Base-by-base conservation (phyloP, 2,329 filamentous ascomycete genomes). In the Aspergillus pseudoviridinutans region DNA sequence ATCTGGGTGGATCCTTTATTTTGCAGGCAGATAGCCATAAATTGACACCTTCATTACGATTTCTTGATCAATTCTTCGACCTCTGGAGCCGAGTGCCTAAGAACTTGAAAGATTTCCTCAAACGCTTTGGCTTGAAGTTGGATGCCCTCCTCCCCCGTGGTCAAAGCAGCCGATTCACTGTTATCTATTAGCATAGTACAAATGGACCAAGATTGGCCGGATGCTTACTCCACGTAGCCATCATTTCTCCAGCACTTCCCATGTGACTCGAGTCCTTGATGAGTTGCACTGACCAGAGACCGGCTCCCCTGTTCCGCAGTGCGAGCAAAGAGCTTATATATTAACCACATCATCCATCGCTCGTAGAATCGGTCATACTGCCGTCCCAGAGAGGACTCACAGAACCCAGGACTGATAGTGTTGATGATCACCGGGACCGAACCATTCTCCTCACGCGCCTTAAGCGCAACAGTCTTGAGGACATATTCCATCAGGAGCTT, bases 171-270 rank as follows among this genome's bases (percentile, higher is more conserved):
- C 3, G 70, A 72, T 63, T 73, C 70, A 60, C 72, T 74, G 55
- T 20, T 56, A 53, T 50, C n/a, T 20, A 52, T 69, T 57, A 69
- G 60, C 42, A 51, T 5, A 35, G n/a, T 38, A 25, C 3, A 51
- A 28, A 54, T 49, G n/a, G 7, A 35, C 32, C 38, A 29, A 42
- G 14, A 35, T 8, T 27, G 9, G 24, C 20, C 14, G 12, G 28
- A n/a, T 29, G 63, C 72, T 61, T 68, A 75, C 71, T 73, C 69
- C 24, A 71, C 60, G 55, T 72, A 69, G 35, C 68, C 69, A 58
- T 78, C 76, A 59, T 74, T 72, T 47, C 72, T 72, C 78, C 76
- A 80, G 61, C 74, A 75, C 59, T 70, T 71, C 2, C 78, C 78
- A 55, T 79, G 74, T 8, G 71, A 73, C 49, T 80, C 76, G 4